Conservation (phyloP, 148 eudicot species). For the Fallopia convolvulus region DNA sequence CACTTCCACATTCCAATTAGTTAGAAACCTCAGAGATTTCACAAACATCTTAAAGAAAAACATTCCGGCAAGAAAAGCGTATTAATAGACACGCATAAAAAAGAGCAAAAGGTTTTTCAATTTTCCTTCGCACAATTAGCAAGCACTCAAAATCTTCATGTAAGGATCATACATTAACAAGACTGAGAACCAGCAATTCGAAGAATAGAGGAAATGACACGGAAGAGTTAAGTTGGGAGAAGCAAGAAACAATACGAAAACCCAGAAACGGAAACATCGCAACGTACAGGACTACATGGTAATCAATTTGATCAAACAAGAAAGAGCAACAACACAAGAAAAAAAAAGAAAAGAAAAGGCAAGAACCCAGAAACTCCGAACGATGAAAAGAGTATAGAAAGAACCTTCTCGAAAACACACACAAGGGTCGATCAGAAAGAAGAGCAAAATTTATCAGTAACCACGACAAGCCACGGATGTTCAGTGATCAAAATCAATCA, state of each 20-base stretch:
- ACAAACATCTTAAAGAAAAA: background rate
- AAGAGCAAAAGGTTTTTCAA: background rate
- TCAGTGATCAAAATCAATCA: background rate
- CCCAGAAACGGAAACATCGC: background rate
- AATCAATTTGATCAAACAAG: background rate
- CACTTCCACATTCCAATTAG: background rate
- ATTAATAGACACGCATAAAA: background rate
- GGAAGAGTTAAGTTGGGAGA: background rate
- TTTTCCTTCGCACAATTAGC: background rate
- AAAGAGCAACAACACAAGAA: background rate
- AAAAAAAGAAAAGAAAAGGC: background rate
- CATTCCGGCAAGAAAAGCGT: background rate
- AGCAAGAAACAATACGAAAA: background rate
- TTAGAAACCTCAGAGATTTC: background rate
- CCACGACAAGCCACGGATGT: background rate
- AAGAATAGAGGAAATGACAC: background rate
- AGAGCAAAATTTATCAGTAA: background rate
- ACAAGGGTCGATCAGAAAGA: background rate
- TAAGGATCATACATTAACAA: background rate
- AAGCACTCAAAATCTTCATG: background rate
- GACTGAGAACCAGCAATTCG: background rate
- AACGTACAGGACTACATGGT: background rate
- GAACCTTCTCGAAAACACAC: background rate
- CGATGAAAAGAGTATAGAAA: background rate
- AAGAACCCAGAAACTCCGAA: background rate